Evolutionary conservation across 352 stramenopile genomes (phyloP).

Genomic region (Globisporangium abappressorium): DNA sequence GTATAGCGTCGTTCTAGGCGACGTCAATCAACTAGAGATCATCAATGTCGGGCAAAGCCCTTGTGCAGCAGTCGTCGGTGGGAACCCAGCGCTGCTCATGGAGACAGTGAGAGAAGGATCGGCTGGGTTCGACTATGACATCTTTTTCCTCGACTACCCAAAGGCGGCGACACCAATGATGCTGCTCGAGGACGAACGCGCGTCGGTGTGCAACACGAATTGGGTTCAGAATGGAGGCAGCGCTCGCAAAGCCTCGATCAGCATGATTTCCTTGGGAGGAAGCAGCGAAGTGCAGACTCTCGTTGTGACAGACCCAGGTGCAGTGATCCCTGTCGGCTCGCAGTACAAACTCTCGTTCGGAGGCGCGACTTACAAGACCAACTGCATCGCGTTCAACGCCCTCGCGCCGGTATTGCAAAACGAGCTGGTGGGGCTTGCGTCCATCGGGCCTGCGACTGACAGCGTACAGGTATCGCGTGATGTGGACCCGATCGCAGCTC

Average conservation of each 20-base stretch:
- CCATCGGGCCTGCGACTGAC: slow-evolving; percentile 26
- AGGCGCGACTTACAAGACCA: slow-evolving; percentile 22
- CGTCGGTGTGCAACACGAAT: slow-evolving; percentile 16
- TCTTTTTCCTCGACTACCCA: slow-evolving; percentile 65
- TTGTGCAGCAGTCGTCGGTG: slow-evolving; percentile 39
- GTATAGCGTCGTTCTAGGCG: slow-evolving; percentile 53
- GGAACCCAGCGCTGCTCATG: slow-evolving; percentile 55
- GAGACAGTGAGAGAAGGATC: slow-evolving; percentile 65
- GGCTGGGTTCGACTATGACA: slow-evolving; percentile 67
- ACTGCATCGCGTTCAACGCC: slow-evolving; percentile 40
- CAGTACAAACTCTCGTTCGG: slow-evolving; percentile 57
- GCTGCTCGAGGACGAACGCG: slow-evolving; percentile 31
- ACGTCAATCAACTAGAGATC: slow-evolving; percentile 47
- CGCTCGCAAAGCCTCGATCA: slow-evolving; percentile 39
- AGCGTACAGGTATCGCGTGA: slow-evolving; percentile 51
- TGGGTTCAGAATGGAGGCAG: slow-evolving; percentile 38
- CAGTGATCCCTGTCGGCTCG: slow-evolving; percentile 15
- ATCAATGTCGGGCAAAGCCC: slow-evolving; percentile 44
- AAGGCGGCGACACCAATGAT: slow-evolving; percentile 32
- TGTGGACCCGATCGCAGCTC: slow-evolving; percentile 29
- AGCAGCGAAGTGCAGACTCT: slow-evolving; percentile 63
- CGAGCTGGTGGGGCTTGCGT: slow-evolving; percentile 25
- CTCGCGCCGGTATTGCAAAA: slow-evolving; percentile 21
- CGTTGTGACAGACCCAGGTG: slow-evolving; percentile 29
- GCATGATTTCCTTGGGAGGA: slow-evolving; percentile 48